Evolutionary conservation across 495 filamentous ascomycete species (phyloP).

Genomic region (Penicillium lividum): DNA sequence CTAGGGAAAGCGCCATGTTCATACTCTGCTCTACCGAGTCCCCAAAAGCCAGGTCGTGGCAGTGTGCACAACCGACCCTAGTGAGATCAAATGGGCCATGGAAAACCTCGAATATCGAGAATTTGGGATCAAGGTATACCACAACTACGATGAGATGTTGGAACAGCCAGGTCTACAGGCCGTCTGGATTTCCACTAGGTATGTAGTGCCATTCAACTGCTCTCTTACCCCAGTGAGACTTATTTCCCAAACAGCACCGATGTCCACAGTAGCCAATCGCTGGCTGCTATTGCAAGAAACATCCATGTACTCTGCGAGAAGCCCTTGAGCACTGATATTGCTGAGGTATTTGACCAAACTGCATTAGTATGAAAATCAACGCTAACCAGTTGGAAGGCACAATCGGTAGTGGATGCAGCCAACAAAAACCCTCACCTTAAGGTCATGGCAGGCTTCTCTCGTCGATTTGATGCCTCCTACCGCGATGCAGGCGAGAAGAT

Average conservation of each 20-base stretch:
- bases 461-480: conserved; percentile 53
- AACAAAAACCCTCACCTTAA: conserved; percentile 22
- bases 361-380: background rate
- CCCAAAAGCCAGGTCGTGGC: background rate
- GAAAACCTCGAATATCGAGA: conserved; percentile 31
- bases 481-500: conserved; percentile 24
- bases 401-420: background rate
- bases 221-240: conserved; percentile 37
- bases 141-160: conserved; percentile 52
- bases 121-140: conserved; percentile 38
- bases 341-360: conserved; percentile 36
- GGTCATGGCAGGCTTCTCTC: conserved; percentile 53
- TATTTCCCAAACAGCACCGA: conserved; percentile 27
- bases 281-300: conserved; percentile 47
- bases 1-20: conserved; percentile 48
- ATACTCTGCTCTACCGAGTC: conserved; percentile 26
- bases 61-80: conserved; percentile 20
- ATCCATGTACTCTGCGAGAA: conserved; percentile 56
- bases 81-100: conserved; percentile 44
- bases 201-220: conserved; percentile 15
- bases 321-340: conserved; percentile 42
- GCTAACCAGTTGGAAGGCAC: background rate
- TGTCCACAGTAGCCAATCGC: conserved; percentile 46
- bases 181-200: conserved; percentile 19
- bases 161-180: conserved; percentile 46